phyloP scores from a whole-genome alignment of 2,329 filamentous ascomycete genomes.

The Verticillium isaacii region DNA sequence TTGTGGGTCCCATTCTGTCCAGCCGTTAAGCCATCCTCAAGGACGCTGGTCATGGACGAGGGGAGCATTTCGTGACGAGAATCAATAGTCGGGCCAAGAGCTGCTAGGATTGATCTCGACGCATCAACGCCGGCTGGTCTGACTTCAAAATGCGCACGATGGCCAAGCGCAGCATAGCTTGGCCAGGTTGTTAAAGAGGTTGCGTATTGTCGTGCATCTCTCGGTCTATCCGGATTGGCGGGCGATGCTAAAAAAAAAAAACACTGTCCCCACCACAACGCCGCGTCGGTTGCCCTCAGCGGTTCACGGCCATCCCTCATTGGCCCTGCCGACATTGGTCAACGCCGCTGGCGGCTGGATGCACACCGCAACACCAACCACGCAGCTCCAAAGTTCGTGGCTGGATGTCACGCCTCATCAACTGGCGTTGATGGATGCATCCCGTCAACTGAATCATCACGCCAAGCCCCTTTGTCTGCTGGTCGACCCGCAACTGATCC shows the following conservation, averaged over 20 bases:
- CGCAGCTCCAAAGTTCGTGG: background rate
- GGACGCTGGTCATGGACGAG: too few species aligned
- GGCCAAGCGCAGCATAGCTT: background rate
- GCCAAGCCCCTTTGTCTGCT: background rate
- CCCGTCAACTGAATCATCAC: background rate
- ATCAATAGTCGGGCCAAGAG: background rate
- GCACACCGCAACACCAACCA: background rate
- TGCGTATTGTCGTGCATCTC: background rate
- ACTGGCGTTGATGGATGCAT: background rate
- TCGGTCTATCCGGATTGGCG: background rate
- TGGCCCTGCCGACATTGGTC: background rate
- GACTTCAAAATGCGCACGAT: background rate
- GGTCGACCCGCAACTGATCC: background rate
- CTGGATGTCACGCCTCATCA: background rate
- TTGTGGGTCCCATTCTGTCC: background rate
- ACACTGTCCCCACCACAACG: background rate
- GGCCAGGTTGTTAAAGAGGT: background rate
- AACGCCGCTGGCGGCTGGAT: background rate
- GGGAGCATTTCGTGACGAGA: background rate
- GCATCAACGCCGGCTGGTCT: background rate
- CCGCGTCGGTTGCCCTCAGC: background rate
- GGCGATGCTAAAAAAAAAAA: background rate
- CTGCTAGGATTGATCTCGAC: background rate
- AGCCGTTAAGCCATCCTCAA: background rate
- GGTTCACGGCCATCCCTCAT: background rate